These are phyloP conservation scores for Ogataea ganodermae DNA, from an alignment of 805 yeast species.

Conservation along the genomic window DNA sequence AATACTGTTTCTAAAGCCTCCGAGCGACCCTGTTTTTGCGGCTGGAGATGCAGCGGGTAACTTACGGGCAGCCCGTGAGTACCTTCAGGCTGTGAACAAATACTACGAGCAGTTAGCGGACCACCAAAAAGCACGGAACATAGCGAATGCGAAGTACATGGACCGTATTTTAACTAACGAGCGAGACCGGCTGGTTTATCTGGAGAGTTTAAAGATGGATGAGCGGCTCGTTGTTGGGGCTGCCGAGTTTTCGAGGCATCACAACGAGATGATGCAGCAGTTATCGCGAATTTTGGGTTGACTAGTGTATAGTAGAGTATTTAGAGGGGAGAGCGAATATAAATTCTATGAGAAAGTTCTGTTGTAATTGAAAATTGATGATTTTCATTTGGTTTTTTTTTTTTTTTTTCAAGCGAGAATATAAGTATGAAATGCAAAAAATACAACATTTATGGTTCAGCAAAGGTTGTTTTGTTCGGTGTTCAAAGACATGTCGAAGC, in stretches of 20 bases:
- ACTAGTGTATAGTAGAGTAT: background rate
- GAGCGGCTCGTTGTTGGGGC: conserved; percentile 9
- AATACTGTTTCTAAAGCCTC: conserved; percentile 5
- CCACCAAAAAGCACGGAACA: conserved; percentile 18
- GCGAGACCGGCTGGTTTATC: conserved; percentile 17
- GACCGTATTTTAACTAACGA: conserved; percentile 14
- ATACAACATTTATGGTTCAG: background rate
- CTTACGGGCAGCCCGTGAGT: conserved; percentile 8
- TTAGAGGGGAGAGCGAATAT: background rate
- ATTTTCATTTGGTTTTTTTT: no score
- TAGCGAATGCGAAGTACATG: conserved; percentile 17
- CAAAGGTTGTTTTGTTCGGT: background rate
- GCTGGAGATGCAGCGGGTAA: background rate
- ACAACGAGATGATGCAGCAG: conserved; percentile 8
- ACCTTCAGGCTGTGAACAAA: conserved; percentile 10
- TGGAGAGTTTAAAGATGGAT: conserved; percentile 23
- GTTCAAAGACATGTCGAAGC: background rate
- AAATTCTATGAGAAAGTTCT: background rate
- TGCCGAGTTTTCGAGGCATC: conserved; percentile 14
- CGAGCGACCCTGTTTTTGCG: conserved; percentile 3
- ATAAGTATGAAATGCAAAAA: no score
- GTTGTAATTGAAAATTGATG: no score
- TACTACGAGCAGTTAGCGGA: conserved; percentile 17
- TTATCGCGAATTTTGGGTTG: background rate
- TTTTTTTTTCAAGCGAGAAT: no score